Evolutionary conservation across 768 basidiomycete species (phyloP).

Genomic region (Cantharellus anzutake): DNA sequence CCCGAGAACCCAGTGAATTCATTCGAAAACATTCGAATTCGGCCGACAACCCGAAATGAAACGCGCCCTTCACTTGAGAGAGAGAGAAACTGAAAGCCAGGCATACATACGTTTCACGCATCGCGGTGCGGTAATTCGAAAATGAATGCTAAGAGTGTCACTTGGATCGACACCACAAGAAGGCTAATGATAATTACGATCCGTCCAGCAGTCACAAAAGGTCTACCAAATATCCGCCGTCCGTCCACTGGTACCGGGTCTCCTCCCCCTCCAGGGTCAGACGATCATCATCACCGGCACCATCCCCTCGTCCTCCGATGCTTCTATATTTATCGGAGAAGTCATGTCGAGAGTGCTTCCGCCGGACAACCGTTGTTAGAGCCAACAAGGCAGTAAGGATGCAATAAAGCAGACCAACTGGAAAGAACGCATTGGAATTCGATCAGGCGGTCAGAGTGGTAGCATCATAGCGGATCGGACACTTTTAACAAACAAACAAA

Average conservation of each 20-base stretch:
- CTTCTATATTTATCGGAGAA: constrained; percentile 37
- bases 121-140: constrained; percentile 22
- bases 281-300: constrained; percentile 18
- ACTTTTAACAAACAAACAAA: neutral
- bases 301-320: neutral
- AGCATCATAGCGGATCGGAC: neutral
- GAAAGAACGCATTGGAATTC: neutral
- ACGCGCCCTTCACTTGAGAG: neutral
- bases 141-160: constrained; percentile 45
- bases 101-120: neutral
- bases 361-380: constrained; percentile 36
- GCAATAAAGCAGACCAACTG: constrained; percentile 17
- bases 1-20: neutral
- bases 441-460: neutral
- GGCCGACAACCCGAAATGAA: neutral
- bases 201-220: constrained; percentile 69
- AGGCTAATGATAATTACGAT: constrained; percentile 35
- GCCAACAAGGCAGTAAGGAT: constrained; percentile 38
- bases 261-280: too few species aligned
- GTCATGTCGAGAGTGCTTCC: constrained; percentile 50
- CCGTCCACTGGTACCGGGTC: constrained; percentile 36
- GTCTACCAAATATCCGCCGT: constrained; percentile 48
- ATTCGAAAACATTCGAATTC: neutral
- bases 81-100: neutral
- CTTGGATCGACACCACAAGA: constrained; percentile 43